Percentiles rank a stretch among this genome's conserved stretches.
These are phyloP conservation scores for Botrytis cinerea DNA, from an alignment of 2,329 filamentous ascomycete genomes.

Conservation along the genomic window DNA sequence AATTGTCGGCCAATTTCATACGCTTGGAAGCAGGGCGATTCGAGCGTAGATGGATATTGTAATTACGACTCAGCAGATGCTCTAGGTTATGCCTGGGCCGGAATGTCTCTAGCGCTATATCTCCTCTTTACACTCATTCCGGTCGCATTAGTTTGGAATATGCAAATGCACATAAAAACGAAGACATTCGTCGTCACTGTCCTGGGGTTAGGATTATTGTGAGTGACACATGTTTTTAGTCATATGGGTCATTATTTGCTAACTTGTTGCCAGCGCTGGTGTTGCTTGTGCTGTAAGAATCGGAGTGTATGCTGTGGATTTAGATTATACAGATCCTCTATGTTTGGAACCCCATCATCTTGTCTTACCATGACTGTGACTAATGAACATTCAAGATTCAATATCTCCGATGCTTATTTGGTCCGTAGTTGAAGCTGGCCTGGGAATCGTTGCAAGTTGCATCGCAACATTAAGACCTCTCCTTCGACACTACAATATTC, in stretches of 20 bases:
- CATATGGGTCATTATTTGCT: not conserved
- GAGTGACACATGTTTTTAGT: not conserved
- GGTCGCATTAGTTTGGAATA: slow-evolving; percentile 21
- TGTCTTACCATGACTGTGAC: not conserved
- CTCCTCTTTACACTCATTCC: slow-evolving; percentile 18
- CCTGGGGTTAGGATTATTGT: slow-evolving; percentile 23
- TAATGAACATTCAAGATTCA: slow-evolving; percentile 15
- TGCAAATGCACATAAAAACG: slow-evolving; percentile 22
- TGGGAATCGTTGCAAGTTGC: slow-evolving; percentile 21
- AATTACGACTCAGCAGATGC: slow-evolving; percentile 18
- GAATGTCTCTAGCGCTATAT: slow-evolving; percentile 15
- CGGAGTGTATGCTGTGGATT: slow-evolving; percentile 7
- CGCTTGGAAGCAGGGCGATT: slow-evolving; percentile 19
- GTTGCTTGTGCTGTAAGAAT: slow-evolving; percentile 16
- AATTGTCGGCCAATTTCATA: slow-evolving; percentile 22
- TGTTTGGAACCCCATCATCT: not conserved
- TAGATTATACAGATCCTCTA: slow-evolving; percentile 22
- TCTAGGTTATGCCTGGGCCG: slow-evolving; percentile 20
- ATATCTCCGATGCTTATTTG: slow-evolving; percentile 21
- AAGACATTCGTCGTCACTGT: slow-evolving; percentile 17
- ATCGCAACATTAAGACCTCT: slow-evolving; percentile 23
- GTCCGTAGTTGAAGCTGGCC: slow-evolving; percentile 20
- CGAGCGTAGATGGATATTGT: slow-evolving; percentile 17
- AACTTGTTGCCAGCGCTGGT: slow-evolving; percentile 1
- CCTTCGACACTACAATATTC: slow-evolving; percentile 13